These are phyloP conservation scores for Sclerotinia glacialis DNA, from an alignment of 2,329 filamentous ascomycete genomes.

Conservation along the genomic window DNA sequence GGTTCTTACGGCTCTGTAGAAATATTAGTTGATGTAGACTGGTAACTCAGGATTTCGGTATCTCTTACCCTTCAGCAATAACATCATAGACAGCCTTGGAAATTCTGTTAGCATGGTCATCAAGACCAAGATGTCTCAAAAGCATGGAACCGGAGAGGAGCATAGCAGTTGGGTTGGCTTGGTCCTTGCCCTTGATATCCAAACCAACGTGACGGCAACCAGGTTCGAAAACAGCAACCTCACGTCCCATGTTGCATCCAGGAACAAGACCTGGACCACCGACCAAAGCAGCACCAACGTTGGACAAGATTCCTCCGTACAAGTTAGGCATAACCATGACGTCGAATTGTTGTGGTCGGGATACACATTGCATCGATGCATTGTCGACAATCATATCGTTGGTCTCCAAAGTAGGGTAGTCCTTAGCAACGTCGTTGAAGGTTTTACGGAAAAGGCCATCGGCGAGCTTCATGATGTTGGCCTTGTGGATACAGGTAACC, in stretches of 20 bases:
- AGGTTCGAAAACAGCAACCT: constrained; percentile 97
- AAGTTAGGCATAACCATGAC: constrained; percentile 99
- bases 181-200: constrained; percentile 99
- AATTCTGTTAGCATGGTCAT: constrained; percentile 98
- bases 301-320: constrained; percentile 98
- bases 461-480: constrained; percentile 99
- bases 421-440: constrained; percentile 88
- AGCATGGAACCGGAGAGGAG: constrained; percentile 96
- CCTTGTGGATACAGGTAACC: constrained; percentile 99
- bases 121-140: constrained; percentile 91
- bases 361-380: constrained; percentile 98
- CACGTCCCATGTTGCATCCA: constrained; percentile 98
- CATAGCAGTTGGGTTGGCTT: constrained; percentile 96
- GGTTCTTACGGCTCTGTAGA: constrained; percentile 73
- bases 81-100: constrained; percentile 76
- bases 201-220: constrained; percentile 99
- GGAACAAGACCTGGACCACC: constrained; percentile 96
- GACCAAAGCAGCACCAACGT: constrained; percentile 95
- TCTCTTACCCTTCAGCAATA: constrained; percentile 85
- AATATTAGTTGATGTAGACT: constrained; percentile 36
- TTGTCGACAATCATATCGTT: constrained; percentile 99
- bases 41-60: constrained; percentile 10
- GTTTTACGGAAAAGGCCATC: constrained; percentile 98
- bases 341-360: constrained; percentile 94
- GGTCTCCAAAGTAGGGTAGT: constrained; percentile 91